Conservation (phyloP, 1,139 yeast genomes). For the Pichia sp. region DNA sequence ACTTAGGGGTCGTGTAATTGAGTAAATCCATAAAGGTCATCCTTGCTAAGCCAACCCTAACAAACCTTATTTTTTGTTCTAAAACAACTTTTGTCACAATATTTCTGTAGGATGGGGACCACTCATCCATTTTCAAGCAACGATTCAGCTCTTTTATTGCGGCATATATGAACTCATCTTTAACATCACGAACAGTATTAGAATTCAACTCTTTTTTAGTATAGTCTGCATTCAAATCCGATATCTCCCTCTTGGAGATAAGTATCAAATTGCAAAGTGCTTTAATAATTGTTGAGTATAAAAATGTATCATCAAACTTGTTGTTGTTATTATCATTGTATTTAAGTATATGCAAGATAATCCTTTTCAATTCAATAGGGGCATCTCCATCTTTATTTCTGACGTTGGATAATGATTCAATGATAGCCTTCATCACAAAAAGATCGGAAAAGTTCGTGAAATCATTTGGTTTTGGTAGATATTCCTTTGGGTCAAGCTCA, state of each 20-base stretch:
- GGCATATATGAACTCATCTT: slow-evolving; percentile 37
- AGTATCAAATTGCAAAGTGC: slow-evolving; percentile 46
- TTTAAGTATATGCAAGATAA: slow-evolving; percentile 67
- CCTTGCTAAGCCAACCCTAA: slow-evolving; percentile 51
- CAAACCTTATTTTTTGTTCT: slow-evolving; percentile 55
- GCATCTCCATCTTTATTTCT: slow-evolving; percentile 58
- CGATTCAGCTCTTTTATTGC: slow-evolving; percentile 64
- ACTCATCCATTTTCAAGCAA: slow-evolving; percentile 73
- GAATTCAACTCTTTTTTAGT: not conserved
- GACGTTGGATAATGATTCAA: slow-evolving; percentile 55
- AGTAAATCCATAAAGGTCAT: slow-evolving; percentile 49
- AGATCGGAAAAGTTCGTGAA: slow-evolving; percentile 66
- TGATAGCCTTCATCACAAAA: slow-evolving; percentile 66
- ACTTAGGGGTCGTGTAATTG: slow-evolving; percentile 48
- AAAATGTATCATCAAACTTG: slow-evolving; percentile 68
- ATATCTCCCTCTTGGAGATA: slow-evolving; percentile 35
- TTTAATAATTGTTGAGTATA: slow-evolving; percentile 54
- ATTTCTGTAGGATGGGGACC: slow-evolving; percentile 75
- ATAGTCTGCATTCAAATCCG: slow-evolving; percentile 12
- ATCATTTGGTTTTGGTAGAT: slow-evolving; percentile 74
- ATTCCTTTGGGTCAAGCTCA: slow-evolving; percentile 35
- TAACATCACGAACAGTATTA: slow-evolving; percentile 21
- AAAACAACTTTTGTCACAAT: slow-evolving; percentile 55
- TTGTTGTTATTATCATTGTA: slow-evolving; percentile 86
- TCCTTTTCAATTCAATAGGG: slow-evolving; percentile 57